A percentile compares a stretch with the other conserved stretches of the same genome.
phyloP scores from a whole-genome alignment of 106 monocot genomes.

The Iris macrosiphon region DNA sequence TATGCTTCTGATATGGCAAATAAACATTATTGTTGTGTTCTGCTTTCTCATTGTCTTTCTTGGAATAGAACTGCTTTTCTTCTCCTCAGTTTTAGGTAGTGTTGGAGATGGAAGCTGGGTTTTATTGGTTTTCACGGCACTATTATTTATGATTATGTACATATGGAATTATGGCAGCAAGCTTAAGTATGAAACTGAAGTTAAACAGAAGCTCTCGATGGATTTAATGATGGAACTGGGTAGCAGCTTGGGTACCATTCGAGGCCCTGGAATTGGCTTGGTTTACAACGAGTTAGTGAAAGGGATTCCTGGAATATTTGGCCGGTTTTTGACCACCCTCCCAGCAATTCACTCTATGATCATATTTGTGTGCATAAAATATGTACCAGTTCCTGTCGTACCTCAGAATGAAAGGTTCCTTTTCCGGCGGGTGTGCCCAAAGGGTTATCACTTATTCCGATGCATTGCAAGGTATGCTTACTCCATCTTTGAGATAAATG shows the following conservation, averaged over 20 bases:
- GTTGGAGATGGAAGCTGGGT: constrained; percentile 51
- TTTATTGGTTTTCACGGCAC: constrained; percentile 33
- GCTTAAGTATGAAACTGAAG: constrained; percentile 49
- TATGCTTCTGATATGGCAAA: constrained; percentile 50
- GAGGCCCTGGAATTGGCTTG: constrained; percentile 49
- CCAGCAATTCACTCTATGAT: constrained; percentile 56
- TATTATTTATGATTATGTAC: constrained; percentile 41
- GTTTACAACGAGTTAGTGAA: constrained; percentile 46
- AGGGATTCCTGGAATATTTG: constrained; percentile 49
- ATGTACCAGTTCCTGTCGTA: constrained; percentile 43
- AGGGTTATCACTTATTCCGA: constrained; percentile 43
- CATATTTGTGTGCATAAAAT: constrained; percentile 51
- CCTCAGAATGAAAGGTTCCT: constrained; percentile 50
- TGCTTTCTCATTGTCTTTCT: constrained; percentile 31
- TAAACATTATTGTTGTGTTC: constrained; percentile 29
- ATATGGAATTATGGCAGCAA: constrained; percentile 56
- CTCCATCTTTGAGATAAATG: too few relatives aligned
- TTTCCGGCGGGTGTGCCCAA: constrained; percentile 43
- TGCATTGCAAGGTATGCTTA: constrained; percentile 45
- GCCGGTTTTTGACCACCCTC: constrained; percentile 38
- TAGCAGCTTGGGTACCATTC: constrained; percentile 36
- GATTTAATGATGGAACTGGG: constrained; percentile 30
- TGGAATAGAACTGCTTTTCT: constrained; percentile 36
- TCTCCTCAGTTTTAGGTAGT: constrained; percentile 38
- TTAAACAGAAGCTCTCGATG: constrained; percentile 49